Base-by-base conservation (phyloP, 805 yeast genomes). In the Torulaspora maleeae region DNA sequence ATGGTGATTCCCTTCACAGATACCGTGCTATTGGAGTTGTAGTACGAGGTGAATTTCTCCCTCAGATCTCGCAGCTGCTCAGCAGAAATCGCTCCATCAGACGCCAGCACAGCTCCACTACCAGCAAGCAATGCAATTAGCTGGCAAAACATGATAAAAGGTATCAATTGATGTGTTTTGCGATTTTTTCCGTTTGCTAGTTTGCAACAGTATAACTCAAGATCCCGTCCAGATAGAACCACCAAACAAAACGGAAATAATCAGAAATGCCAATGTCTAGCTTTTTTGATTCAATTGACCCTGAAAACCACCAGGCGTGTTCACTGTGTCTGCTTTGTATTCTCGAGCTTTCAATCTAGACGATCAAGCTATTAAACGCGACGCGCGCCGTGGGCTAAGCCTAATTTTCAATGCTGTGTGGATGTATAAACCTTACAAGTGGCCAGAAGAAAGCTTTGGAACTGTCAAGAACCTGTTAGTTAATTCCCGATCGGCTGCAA, bases 1-100 rank as follows among this genome's bases (percentile, higher is more conserved):
- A 83, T 56, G 22, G 78, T 73, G 11, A 80, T 76, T 35, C 82
- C 82, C 43, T 54, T 51, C 17, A 61, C 45, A 6, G 41, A 27
- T 6, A 39, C 22, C 11, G 38, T 28, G 34, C 25, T 25, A 25
- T 36, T 27, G 20, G 37, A 35, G n/a, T 27, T 32, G 17, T 35
- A 27, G 36, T 43, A 42, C 13, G 41, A 43, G n/a, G 27, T 28
- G 17, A 45, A 40, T 27, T 41, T 43, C 28, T 41, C 11, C 17
- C 36, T 44, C 32, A 49, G 22, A 16, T 36, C 44, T 15, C 17
- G 22, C 33, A 40, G 27, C 20, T 39, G 44, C 15, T 35, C 41
- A 11, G 22, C 12, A 5, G 39, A 36, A 12, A 41, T 35, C 9
- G 16, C 38, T 27, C 28, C 36, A 6, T 3, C 6, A 6, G 37